Percentiles rank a stretch among this genome's conserved stretches.
Conservation (phyloP, 345 rosid species). For the Eucalyptus dawsonii region DNA sequence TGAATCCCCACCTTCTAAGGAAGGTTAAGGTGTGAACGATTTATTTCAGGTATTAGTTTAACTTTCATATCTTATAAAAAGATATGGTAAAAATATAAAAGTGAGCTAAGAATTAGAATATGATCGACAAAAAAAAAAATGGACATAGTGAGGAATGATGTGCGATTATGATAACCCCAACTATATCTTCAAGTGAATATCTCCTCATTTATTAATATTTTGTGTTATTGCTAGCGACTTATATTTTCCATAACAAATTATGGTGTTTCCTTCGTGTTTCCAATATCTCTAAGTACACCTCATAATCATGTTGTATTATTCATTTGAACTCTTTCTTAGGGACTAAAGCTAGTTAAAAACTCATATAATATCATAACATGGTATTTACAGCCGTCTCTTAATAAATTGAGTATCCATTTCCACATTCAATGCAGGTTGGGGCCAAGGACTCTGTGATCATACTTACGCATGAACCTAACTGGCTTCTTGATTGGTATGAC, state of each 20-base stretch:
- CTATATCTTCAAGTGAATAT: neutral
- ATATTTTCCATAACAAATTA: neutral
- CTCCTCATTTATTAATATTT: neutral
- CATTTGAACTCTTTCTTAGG: neutral
- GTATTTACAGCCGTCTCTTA: neutral
- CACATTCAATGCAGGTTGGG: conserved; percentile 37
- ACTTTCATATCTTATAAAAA: accelerated
- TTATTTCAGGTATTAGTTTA: accelerated
- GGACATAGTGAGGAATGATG: neutral
- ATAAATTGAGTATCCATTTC: neutral
- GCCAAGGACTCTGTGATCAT: conserved; percentile 64
- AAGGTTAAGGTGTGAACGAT: accelerated
- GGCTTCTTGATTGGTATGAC: conserved; percentile 99
- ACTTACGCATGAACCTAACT: conserved; percentile 89
- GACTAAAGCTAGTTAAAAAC: neutral
- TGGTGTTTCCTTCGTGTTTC: neutral
- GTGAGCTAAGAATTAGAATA: too few relatives aligned
- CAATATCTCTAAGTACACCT: neutral
- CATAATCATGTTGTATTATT: too few relatives aligned
- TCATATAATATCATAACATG: neutral
- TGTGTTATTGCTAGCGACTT: neutral
- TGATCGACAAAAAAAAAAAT: too few relatives aligned
- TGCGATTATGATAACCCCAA: neutral
- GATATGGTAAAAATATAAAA: too few relatives aligned
- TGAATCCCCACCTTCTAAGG: accelerated